These are phyloP conservation scores for Helianthus tuberosus DNA, from an alignment of 129 eudicot species.

Conservation along the genomic window DNA sequence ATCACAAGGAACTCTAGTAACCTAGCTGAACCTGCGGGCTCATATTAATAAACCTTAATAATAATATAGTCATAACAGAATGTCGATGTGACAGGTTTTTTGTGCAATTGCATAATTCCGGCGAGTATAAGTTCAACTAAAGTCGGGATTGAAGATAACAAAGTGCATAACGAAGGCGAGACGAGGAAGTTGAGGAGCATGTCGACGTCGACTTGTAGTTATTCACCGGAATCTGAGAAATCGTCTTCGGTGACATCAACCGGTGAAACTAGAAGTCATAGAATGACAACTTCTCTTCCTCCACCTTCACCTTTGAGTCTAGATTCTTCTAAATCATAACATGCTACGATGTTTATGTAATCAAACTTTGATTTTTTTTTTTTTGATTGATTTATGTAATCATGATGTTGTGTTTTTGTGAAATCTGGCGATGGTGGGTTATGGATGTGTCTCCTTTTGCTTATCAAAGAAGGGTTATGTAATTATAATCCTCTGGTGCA, in stretches of 20 bases:
- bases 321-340: conserved; percentile 40
- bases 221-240: conserved; percentile 34
- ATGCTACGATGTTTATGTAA: conserved; percentile 15
- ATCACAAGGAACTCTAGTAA: too few relatives aligned
- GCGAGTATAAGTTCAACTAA: conserved; percentile 59
- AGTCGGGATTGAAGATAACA: conserved; percentile 63
- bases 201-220: conserved; percentile 43
- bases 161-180: conserved; percentile 47
- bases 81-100: conserved; percentile 42
- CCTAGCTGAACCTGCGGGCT: too few relatives aligned
- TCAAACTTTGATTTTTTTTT: conserved; percentile 14
- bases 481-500: conserved; percentile 21
- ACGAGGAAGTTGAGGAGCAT: conserved; percentile 51
- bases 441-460: conserved; percentile 8
- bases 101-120: conserved; percentile 84
- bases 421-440: neutral
- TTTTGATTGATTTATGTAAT: conserved; percentile 22
- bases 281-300: conserved; percentile 29
- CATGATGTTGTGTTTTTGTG: neutral
- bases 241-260: conserved; percentile 44
- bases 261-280: conserved; percentile 20
- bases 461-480: conserved; percentile 19
- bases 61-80: too few relatives aligned
- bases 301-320: conserved; percentile 55
- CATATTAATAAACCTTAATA: too few relatives aligned